phyloP scores from a whole-genome alignment of 2,329 filamentous ascomycete genomes.

The Periconia sp. region DNA sequence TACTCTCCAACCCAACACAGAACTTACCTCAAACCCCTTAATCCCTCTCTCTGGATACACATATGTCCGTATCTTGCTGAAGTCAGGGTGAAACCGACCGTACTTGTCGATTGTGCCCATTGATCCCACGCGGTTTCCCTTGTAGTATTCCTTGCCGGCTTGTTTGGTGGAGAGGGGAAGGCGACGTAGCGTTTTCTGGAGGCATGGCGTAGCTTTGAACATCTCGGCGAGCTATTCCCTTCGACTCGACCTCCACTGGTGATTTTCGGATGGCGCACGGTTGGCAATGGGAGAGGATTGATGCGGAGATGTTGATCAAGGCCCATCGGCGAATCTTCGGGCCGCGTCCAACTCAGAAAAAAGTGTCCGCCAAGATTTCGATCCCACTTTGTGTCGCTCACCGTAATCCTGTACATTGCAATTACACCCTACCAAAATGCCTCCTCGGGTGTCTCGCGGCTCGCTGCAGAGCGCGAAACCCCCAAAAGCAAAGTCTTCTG shows the following conservation, averaged over 20 bases:
- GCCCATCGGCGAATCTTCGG: constrained; percentile 11
- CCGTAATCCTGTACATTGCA: constrained; percentile 4
- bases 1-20: neutral
- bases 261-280: neutral
- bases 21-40: constrained; percentile 49
- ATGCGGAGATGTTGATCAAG: constrained; percentile 6
- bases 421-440: constrained; percentile 45
- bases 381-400: constrained; percentile 10
- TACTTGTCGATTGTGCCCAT: constrained; percentile 85
- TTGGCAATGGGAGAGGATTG: neutral
- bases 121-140: constrained; percentile 86
- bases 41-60: constrained; percentile 74
- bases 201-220: constrained; percentile 68
- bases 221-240: constrained; percentile 51
- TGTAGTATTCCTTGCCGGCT: constrained; percentile 94
- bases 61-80: constrained; percentile 87
- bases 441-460: constrained; percentile 51
- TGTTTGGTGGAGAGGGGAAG: constrained; percentile 89
- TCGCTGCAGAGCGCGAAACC: constrained; percentile 40
- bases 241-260: neutral
- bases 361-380: constrained; percentile 32
- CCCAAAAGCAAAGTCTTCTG: constrained; percentile 36
- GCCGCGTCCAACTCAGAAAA: constrained; percentile 23
- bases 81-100: constrained; percentile 86
- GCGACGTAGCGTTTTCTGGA: constrained; percentile 74